phyloP scores from a whole-genome alignment of 2,329 filamentous ascomycete species.

The Phyllosticta citriasiana region DNA sequence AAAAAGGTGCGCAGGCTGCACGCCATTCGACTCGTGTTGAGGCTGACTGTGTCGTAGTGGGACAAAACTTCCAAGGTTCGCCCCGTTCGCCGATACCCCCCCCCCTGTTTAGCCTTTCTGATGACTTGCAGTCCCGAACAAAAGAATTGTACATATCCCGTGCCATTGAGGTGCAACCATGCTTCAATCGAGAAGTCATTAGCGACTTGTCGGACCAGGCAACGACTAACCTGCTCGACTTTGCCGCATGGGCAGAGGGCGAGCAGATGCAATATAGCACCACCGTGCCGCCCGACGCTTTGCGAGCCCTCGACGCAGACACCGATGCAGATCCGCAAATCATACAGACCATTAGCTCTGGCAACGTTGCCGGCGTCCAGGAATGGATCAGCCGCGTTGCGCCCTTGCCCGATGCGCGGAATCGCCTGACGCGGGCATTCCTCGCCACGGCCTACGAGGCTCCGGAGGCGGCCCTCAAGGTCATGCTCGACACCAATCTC shows the following conservation, averaged over 20 bases:
- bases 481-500: slow-evolving; percentile 68
- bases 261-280: slow-evolving; percentile 66
- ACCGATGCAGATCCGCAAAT: slow-evolving; percentile 83
- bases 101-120: slow-evolving; percentile 20
- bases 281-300: slow-evolving; percentile 14
- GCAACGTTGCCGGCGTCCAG: slow-evolving; percentile 65
- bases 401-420: slow-evolving; percentile 51
- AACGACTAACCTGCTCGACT: slow-evolving; percentile 87
- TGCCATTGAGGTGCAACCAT: slow-evolving; percentile 94
- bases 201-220: slow-evolving; percentile 94
- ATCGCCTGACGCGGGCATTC: slow-evolving; percentile 82
- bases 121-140: slow-evolving; percentile 61
- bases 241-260: slow-evolving; percentile 94
- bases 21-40: neutral
- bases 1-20: slow-evolving; percentile 59
- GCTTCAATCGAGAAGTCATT: slow-evolving; percentile 95
- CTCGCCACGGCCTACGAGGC: slow-evolving; percentile 82
- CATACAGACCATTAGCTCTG: slow-evolving; percentile 74
- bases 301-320: slow-evolving; percentile 52
- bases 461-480: slow-evolving; percentile 61
- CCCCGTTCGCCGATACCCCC: slow-evolving; percentile 13
- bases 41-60: slow-evolving; percentile 51
- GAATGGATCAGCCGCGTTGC: slow-evolving; percentile 70
- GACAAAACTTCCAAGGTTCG: slow-evolving; percentile 91
- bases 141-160: slow-evolving; percentile 95